These are phyloP conservation scores for Rhizopus arrhizus DNA, from an alignment of 371 early-diverging fungal species.

Conservation along the genomic window DNA sequence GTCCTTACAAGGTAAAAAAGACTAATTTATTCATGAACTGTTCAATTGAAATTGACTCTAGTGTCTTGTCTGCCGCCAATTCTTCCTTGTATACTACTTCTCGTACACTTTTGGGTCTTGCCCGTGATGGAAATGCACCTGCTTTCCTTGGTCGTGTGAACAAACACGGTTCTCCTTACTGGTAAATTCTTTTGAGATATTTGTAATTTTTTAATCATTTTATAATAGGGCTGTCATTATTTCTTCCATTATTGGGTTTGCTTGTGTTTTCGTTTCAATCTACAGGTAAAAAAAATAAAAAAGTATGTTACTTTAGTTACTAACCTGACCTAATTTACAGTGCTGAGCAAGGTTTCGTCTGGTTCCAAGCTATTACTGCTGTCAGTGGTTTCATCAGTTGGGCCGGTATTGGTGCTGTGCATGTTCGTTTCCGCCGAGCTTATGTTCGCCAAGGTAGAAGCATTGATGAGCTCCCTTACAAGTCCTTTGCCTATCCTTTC, in stretches of 20 bases:
- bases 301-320: neutral
- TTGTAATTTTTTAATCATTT: conserved; percentile 7
- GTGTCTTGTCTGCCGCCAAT: conserved; percentile 73
- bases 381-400: conserved; percentile 80
- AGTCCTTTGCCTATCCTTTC: conserved; percentile 70
- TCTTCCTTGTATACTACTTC: conserved; percentile 72
- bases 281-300: conserved; percentile 32
- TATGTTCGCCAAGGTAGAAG: conserved; percentile 70
- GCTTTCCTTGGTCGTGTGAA: conserved; percentile 52
- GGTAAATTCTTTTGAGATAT: conserved; percentile 9
- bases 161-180: conserved; percentile 60
- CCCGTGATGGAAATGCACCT: conserved; percentile 70
- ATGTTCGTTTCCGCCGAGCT: conserved; percentile 84
- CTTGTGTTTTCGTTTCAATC: conserved; percentile 55
- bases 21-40: neutral
- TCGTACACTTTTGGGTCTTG: conserved; percentile 66
- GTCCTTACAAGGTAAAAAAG: conserved; percentile 45
- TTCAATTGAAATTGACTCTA: conserved; percentile 6
- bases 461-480: conserved; percentile 72
- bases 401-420: conserved; percentile 74
- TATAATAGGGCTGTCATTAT: conserved; percentile 45
- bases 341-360: conserved; percentile 65
- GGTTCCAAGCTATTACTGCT: conserved; percentile 74
- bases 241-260: conserved; percentile 61
- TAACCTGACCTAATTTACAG: conserved; percentile 20